Evolutionary conservation across 306 rosid species (phyloP).

Genomic region (Gastrolobium villosum): DNA sequence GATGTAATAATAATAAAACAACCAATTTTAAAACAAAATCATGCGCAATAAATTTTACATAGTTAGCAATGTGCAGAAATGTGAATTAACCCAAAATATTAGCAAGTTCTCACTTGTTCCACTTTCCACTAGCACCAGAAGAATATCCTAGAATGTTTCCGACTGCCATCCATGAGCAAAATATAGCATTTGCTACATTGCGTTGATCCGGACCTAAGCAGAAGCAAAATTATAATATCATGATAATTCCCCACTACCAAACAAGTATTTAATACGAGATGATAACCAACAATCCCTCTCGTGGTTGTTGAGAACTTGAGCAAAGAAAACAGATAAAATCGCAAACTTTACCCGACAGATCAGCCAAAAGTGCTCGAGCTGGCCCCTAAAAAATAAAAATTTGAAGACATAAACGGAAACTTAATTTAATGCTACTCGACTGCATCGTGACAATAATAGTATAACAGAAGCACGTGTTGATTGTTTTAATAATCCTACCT

Average conservation of each 20-base stretch:
- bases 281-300: slow-evolving; percentile 42
- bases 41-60: not conserved
- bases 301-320: slow-evolving; percentile 38
- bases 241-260: slow-evolving; percentile 24
- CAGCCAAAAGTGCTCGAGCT: slow-evolving; percentile 99
- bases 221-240: slow-evolving; percentile 21
- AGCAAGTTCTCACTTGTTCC: slow-evolving; percentile 78
- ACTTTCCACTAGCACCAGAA: slow-evolving; percentile 93
- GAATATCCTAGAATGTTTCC: slow-evolving; percentile 98
- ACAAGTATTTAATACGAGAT: slow-evolving; percentile 1
- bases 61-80: slow-evolving; percentile 28
- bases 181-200: slow-evolving; percentile 89
- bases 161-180: slow-evolving; percentile 99
- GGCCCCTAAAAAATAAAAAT: slow-evolving; percentile 82
- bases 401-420: slow-evolving; percentile 26
- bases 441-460: slow-evolving; percentile 14
- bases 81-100: slow-evolving; percentile 32
- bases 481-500: slow-evolving; percentile 64
- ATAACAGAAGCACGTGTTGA: slow-evolving; percentile 25
- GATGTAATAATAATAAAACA: not conserved
- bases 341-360: slow-evolving; percentile 76
- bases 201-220: slow-evolving; percentile 90
- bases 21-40: not conserved
- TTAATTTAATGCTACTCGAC: slow-evolving; percentile 32
- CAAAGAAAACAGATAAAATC: slow-evolving; percentile 17